These are phyloP conservation scores for Metschnikowia orientalis DNA, from an alignment of 805 yeast genomes.

Conservation along the genomic window DNA sequence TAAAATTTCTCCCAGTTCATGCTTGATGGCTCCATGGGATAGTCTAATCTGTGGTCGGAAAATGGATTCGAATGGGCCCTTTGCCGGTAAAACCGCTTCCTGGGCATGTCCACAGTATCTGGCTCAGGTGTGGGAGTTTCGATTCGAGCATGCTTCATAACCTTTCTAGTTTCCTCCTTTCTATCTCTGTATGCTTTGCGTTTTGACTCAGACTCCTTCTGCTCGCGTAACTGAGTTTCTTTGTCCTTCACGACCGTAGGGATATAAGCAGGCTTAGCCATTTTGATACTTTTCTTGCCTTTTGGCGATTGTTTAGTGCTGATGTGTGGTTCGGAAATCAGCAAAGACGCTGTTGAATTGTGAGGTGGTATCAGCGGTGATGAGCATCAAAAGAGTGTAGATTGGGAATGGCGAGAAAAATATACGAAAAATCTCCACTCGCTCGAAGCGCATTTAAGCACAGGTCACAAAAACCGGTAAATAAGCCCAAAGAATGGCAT, in stretches of 20 bases:
- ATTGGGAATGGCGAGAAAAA: background rate
- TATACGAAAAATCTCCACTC: no score
- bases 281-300: constrained; percentile 1
- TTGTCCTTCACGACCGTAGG: constrained; percentile 13
- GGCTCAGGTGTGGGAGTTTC: constrained; percentile 28
- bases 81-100: constrained; percentile 86
- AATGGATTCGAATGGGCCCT: constrained; percentile 98
- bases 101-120: constrained; percentile 55
- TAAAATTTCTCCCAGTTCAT: constrained; percentile 86
- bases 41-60: constrained; percentile 88
- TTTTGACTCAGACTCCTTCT: constrained; percentile 25
- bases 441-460: no score
- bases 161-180: constrained; percentile 42
- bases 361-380: no score
- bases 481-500: no score
- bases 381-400: constrained; percentile 4
- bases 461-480: no score
- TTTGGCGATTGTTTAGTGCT: background rate
- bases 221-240: constrained; percentile 18
- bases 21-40: constrained; percentile 71
- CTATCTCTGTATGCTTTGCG: constrained; percentile 48
- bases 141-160: constrained; percentile 43
- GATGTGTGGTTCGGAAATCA: constrained; percentile 1
- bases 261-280: constrained; percentile 13
- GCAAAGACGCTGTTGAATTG: no score